Base-by-base conservation (phyloP, 2,329 filamentous ascomycete species). In the Cyclaneusma minus region DNA sequence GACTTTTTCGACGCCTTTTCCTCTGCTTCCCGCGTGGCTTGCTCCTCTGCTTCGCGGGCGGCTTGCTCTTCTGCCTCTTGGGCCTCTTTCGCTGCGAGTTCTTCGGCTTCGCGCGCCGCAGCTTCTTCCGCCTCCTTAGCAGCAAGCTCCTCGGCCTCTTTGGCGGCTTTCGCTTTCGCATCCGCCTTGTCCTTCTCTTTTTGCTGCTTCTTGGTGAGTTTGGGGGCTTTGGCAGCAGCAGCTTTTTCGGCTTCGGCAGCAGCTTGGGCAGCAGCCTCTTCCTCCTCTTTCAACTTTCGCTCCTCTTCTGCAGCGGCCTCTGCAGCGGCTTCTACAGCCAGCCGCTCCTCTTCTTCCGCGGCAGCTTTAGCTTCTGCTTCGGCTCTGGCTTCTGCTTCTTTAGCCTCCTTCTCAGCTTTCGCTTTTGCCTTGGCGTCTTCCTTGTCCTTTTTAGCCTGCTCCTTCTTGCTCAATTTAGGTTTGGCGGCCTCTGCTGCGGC, bases 11-110 rank as follows among this genome's bases (percentile, higher is more conserved):
- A 47, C 22, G 52, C 47, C 38, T 51, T 53, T 24, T 48, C 25
- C 7, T 33, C 35, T 14, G 22, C 17, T 6, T 27, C 33, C 35
- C 39, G 45, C 35, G 7, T 11, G 30, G 42, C 43, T 41, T 56
- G 48, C 30, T 54, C 43, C 41, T 26, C 37, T 14, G 29, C 27
- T 52, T 58, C 55, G 52, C 54, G 52, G 41, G 48, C 44, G 35
- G 59, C 58, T 50, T 43, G 44, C 30, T 43, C 43, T 14, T 45
- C 44, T 28, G 41, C 47, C 35, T 48, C 44, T n/a, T 48, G 36
- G 33, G 46, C 49, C 31, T 34, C 36, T 51, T 55, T 56, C 52
- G 54, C 39, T 48, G 40, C 41, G 22, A 46, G 48, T 41, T 46
- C 44, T 37, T 52, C 44, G 29, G 42, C 54, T 45, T 54, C 52